phyloP scores from a whole-genome alignment of 2,329 filamentous ascomycete species.

The Phoma sp. region DNA sequence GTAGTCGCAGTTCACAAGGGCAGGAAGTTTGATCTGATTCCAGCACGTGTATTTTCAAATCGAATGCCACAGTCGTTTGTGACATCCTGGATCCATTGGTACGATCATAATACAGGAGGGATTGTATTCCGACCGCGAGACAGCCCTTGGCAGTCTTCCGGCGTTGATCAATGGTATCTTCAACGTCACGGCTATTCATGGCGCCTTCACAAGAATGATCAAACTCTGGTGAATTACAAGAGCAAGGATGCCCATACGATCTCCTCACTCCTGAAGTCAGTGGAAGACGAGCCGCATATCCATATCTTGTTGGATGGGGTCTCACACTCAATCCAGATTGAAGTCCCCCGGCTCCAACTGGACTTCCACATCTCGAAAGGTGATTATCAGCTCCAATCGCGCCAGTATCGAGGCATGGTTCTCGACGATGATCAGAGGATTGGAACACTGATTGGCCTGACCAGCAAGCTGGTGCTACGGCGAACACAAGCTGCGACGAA shows the following conservation, averaged over 20 bases:
- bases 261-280: conserved; percentile 20
- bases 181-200: conserved; percentile 17
- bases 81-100: conserved; percentile 38
- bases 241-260: conserved; percentile 21
- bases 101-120: conserved; percentile 16
- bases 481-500: conserved; percentile 5
- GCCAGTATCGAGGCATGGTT: conserved; percentile 35
- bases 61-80: conserved; percentile 44
- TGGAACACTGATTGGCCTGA: conserved; percentile 34
- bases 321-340: conserved; percentile 18
- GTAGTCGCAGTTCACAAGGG: conserved; percentile 23
- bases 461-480: conserved; percentile 33
- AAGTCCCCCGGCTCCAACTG: conserved; percentile 23
- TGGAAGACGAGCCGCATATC: conserved; percentile 27
- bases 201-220: conserved; percentile 18
- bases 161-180: conserved; percentile 25
- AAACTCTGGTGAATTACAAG: conserved; percentile 12
- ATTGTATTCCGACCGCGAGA: conserved; percentile 21
- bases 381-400: conserved; percentile 25
- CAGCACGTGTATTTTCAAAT: conserved; percentile 33
- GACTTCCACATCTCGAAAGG: conserved; percentile 16
- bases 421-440: conserved; percentile 35
- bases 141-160: conserved; percentile 11
- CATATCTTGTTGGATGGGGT: conserved; percentile 23
- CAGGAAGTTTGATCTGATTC: conserved; percentile 44